Conservation (phyloP, 2,329 filamentous ascomycete species). For the Colletotrichum paranaense region DNA sequence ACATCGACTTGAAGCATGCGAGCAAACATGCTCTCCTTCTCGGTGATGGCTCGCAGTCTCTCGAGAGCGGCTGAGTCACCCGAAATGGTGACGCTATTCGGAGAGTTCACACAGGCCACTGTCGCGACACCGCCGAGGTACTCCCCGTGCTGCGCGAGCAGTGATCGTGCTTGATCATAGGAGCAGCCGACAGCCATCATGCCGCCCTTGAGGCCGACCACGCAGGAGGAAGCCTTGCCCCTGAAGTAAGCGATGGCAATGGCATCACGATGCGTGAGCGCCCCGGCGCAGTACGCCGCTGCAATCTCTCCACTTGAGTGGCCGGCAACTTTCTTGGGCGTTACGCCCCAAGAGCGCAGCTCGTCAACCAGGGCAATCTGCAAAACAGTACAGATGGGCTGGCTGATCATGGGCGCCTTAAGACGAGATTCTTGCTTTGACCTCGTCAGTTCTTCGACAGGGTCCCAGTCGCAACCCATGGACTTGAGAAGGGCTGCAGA, state of each 20-base stretch:
- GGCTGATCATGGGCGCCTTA: constrained; percentile 37
- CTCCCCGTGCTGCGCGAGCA: no score
- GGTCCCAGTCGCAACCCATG: background rate
- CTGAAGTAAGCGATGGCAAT: background rate
- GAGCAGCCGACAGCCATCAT: constrained; percentile 25
- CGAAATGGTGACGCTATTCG: constrained; percentile 39
- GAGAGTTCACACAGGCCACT: constrained; percentile 41
- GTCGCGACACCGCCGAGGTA: background rate
- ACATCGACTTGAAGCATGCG: constrained; percentile 38
- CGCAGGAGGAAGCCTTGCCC: background rate
- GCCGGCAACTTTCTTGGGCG: constrained; percentile 44
- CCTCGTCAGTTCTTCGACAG: constrained; percentile 2
- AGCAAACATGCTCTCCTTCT: constrained; percentile 50
- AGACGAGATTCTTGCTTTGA: background rate
- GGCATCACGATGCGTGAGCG: constrained; percentile 5
- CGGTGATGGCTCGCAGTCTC: constrained; percentile 44
- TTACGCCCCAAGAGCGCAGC: constrained; percentile 44
- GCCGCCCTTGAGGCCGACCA: background rate
- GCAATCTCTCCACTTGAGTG: constrained; percentile 54
- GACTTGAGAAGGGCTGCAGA: constrained; percentile 38
- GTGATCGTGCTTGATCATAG: background rate
- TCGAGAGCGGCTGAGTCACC: constrained; percentile 39
- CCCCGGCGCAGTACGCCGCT: constrained; percentile 45
- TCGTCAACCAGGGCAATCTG: constrained; percentile 54
- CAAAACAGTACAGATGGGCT: constrained; percentile 48